Evolutionary conservation across 1,284 basidiomycete genomes (phyloP).

Genomic region (Pholiota adiposa): DNA sequence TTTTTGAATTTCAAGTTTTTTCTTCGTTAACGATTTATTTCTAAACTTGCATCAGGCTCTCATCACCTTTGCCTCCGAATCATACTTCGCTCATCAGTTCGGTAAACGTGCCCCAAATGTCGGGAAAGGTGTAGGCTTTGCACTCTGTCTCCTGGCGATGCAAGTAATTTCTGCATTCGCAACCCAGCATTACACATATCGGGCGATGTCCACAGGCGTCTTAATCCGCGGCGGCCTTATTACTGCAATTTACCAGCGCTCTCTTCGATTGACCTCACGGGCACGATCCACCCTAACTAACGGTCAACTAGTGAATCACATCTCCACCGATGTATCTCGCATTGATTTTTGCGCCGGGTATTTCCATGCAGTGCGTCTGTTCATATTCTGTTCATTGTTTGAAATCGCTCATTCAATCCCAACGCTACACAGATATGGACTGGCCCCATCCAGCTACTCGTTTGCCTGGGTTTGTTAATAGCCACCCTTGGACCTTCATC

Average conservation of each 20-base stretch:
- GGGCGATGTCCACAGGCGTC: slow-evolving; percentile 75
- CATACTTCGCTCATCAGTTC: slow-evolving; percentile 58
- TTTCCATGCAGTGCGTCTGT: slow-evolving; percentile 61
- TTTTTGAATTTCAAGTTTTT: neutral
- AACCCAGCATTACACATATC: slow-evolving; percentile 83
- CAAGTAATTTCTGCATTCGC: slow-evolving; percentile 72
- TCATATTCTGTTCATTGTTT: slow-evolving; percentile 36
- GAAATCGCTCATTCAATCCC: slow-evolving; percentile 31
- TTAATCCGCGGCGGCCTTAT: slow-evolving; percentile 88
- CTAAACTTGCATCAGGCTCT: slow-evolving; percentile 57
- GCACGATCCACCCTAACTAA: slow-evolving; percentile 82
- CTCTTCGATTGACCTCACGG: slow-evolving; percentile 79
- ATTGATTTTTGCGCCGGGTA: slow-evolving; percentile 91
- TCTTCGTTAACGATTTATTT: neutral
- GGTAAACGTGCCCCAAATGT: slow-evolving; percentile 57
- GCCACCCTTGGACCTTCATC: slow-evolving; percentile 80
- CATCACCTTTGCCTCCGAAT: slow-evolving; percentile 75
- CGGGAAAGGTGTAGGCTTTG: slow-evolving; percentile 79
- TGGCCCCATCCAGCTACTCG: slow-evolving; percentile 71
- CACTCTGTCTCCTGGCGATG: slow-evolving; percentile 72
- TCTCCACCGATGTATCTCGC: slow-evolving; percentile 80
- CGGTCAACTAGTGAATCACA: slow-evolving; percentile 90
- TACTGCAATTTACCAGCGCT: slow-evolving; percentile 84
- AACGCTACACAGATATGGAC: slow-evolving; percentile 57
- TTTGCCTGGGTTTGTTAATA: slow-evolving; percentile 73